Conservation (phyloP, 2,329 filamentous ascomycete genomes). For the Alternaria infectoria region DNA sequence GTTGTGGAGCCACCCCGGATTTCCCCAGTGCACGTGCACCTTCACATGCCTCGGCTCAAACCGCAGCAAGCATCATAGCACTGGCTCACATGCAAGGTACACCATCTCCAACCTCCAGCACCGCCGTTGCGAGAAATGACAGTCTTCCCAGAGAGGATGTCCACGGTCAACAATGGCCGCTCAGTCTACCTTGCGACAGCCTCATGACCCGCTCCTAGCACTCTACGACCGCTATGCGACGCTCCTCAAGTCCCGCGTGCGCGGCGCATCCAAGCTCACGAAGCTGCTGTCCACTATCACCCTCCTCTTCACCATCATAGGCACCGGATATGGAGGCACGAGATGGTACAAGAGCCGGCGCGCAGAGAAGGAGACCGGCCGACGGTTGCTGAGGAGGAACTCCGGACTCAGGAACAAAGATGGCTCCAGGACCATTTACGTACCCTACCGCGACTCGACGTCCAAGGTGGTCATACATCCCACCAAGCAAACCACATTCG, state of each 20-base stretch:
- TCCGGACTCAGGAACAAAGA: slow-evolving; percentile 94
- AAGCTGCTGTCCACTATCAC: slow-evolving; percentile 78
- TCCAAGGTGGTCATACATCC: slow-evolving; percentile 90
- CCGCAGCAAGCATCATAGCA: slow-evolving; percentile 11
- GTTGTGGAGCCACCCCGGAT: slow-evolving; percentile 15
- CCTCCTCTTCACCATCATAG: slow-evolving; percentile 78
- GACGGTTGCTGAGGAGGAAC: slow-evolving; percentile 83
- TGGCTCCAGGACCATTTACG: slow-evolving; percentile 91
- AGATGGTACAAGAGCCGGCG: slow-evolving; percentile 75
- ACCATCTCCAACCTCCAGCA: slow-evolving; percentile 8
- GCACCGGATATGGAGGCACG: slow-evolving; percentile 77
- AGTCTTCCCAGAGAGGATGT: slow-evolving; percentile 22
- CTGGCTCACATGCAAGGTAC: slow-evolving; percentile 27
- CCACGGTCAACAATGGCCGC: slow-evolving; percentile 70
- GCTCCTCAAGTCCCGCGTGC: slow-evolving; percentile 59
- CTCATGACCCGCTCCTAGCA: slow-evolving; percentile 53
- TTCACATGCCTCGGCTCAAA: slow-evolving; percentile 37
- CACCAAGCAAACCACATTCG: slow-evolving; percentile 92
- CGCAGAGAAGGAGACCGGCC: slow-evolving; percentile 81
- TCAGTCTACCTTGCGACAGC: slow-evolving; percentile 76
- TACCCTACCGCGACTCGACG: slow-evolving; percentile 86
- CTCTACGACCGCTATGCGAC: slow-evolving; percentile 58
- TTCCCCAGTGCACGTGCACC: slow-evolving; percentile 22
- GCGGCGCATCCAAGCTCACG: slow-evolving; percentile 71
- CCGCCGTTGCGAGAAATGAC: slow-evolving; percentile 29